phyloP scores from a whole-genome alignment of 768 basidiomycete species.

The Calvatia gigantea region DNA sequence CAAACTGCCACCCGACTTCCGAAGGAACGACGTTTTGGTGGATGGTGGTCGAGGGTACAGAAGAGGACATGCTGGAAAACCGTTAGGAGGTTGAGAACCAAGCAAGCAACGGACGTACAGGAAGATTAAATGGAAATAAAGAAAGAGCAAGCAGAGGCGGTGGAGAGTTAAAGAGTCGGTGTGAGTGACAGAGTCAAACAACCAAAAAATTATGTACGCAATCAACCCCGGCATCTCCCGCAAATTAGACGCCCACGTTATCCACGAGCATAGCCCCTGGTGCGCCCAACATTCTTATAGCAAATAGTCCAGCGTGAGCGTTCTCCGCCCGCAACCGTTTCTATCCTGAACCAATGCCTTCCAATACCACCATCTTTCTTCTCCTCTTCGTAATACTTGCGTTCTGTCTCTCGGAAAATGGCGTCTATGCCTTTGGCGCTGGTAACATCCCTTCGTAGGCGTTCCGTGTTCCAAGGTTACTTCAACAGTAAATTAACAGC shows the following conservation, averaged over 20 bases:
- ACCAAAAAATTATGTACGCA: slow-evolving; percentile 14
- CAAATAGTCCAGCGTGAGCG: no score
- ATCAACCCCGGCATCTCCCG: slow-evolving; percentile 17
- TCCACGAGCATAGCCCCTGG: background rate
- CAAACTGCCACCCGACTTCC: slow-evolving; percentile 99
- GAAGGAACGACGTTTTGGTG: slow-evolving; percentile 77
- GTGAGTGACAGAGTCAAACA: slow-evolving; percentile 12
- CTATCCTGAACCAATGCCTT: slow-evolving; percentile 22
- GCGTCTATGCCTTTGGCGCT: slow-evolving; percentile 74
- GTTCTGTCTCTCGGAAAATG: slow-evolving; percentile 52
- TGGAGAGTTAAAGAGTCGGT: slow-evolving; percentile 11
- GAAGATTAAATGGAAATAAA: slow-evolving; percentile 23
- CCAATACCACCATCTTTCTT: slow-evolving; percentile 35
- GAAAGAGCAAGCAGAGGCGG: slow-evolving; percentile 15
- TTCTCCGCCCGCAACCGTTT: background rate
- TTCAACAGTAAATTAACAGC: slow-evolving; percentile 17
- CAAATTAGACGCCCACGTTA: background rate
- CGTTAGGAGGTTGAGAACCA: slow-evolving; percentile 5
- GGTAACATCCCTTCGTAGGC: slow-evolving; percentile 80
- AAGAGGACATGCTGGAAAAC: slow-evolving; percentile 32
- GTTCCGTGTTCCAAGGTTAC: slow-evolving; percentile 9
- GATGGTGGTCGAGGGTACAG: slow-evolving; percentile 33
- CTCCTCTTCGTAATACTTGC: slow-evolving; percentile 48
- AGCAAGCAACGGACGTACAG: slow-evolving; percentile 31
- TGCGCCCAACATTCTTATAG: no score